phyloP scores from a whole-genome alignment of 768 basidiomycete genomes.

The Steccherinum ochraceum region DNA sequence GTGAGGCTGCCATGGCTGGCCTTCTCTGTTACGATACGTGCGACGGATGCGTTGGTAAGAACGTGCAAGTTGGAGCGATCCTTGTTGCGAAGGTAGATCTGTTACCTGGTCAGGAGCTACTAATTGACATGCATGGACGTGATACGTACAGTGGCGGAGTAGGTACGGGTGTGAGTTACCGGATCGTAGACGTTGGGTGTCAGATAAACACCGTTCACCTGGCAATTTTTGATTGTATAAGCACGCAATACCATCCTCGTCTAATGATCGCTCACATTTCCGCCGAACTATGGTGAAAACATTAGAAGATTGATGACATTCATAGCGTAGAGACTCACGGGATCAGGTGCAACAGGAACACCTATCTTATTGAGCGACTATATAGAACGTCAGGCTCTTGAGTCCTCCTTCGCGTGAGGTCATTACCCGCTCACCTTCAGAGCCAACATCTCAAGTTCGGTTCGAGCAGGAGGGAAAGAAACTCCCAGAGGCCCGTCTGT shows the following conservation, averaged over 20 bases:
- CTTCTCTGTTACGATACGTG: background rate
- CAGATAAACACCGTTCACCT: background rate
- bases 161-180: background rate
- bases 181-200: background rate
- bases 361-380: background rate
- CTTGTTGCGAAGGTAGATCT: background rate
- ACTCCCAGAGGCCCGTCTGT: background rate
- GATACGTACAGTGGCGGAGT: background rate
- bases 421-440: no score
- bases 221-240: background rate
- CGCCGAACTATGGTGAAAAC: background rate
- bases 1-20: background rate
- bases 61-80: background rate
- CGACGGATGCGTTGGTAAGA: background rate
- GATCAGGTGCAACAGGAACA: background rate
- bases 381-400: background rate
- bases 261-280: background rate
- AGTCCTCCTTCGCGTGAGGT: background rate
- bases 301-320: background rate
- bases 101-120: no score
- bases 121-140: background rate
- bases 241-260: background rate
- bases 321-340: background rate
- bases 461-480: background rate
- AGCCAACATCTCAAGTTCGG: slow-evolving; percentile 6